Percentiles rank a stretch among this genome's conserved stretches.
These are phyloP conservation scores for sunflower (Helianthus annuus) DNA, from an alignment of 129 eudicot genomes.

Conservation along the genomic window DNA sequence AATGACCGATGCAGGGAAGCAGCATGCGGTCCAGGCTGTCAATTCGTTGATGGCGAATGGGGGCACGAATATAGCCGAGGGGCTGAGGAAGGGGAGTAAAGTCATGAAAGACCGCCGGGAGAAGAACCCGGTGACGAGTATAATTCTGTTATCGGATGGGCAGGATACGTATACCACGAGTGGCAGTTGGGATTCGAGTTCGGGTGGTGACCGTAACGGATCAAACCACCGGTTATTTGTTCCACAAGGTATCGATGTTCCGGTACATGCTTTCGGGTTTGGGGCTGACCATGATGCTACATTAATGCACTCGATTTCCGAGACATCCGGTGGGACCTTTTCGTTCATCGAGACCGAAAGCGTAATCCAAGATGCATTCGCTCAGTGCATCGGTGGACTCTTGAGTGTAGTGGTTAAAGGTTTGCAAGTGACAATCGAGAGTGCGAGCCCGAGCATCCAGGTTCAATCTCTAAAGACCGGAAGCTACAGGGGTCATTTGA, in stretches of 20 bases:
- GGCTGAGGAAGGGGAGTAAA: slow-evolving; percentile 68
- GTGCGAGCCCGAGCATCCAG: slow-evolving; percentile 32
- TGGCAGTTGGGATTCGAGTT: not conserved
- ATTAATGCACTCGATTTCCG: slow-evolving; percentile 69
- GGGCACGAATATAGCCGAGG: slow-evolving; percentile 89
- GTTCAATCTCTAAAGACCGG: slow-evolving; percentile 56
- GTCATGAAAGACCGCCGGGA: slow-evolving; percentile 74
- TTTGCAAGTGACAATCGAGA: slow-evolving; percentile 53
- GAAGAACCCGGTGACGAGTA: slow-evolving; percentile 76
- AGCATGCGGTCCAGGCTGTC: slow-evolving; percentile 65
- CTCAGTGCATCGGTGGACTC: slow-evolving; percentile 89
- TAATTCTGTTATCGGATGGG: slow-evolving; percentile 84
- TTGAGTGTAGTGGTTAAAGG: slow-evolving; percentile 82
- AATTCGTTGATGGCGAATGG: slow-evolving; percentile 72
- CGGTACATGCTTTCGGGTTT: slow-evolving; percentile 83
- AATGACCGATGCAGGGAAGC: slow-evolving; percentile 75
- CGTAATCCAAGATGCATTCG: slow-evolving; percentile 80
- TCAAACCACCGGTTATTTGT: slow-evolving; percentile 46
- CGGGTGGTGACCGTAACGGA: slow-evolving; percentile 23
- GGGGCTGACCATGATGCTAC: slow-evolving; percentile 73
- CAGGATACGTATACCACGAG: slow-evolving; percentile 67
- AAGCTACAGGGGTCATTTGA: slow-evolving; percentile 51
- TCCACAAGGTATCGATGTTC: slow-evolving; percentile 53
- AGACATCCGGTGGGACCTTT: slow-evolving; percentile 79
- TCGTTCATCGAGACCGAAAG: slow-evolving; percentile 81